These are phyloP conservation scores for Cordyceps javanica DNA, from an alignment of 2,329 filamentous ascomycete species.

Conservation along the genomic window DNA sequence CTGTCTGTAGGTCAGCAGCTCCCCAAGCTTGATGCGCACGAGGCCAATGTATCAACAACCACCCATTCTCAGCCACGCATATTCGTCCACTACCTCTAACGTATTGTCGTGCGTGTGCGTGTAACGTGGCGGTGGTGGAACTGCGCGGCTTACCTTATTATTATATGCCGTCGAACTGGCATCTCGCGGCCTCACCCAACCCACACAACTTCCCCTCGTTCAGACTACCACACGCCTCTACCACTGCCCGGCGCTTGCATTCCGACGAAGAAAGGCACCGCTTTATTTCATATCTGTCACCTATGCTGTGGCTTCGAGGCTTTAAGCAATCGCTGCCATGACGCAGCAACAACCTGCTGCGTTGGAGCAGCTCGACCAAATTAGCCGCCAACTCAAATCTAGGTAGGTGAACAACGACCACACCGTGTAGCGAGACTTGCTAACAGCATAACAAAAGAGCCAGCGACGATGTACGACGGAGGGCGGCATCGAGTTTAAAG, in stretches of 20 bases:
- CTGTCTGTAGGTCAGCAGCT: background rate
- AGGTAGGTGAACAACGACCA: constrained; percentile 32
- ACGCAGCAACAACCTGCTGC: constrained; percentile 45
- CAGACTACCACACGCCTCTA: background rate
- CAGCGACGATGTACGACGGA: constrained; percentile 45
- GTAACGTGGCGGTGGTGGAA: constrained; percentile 3
- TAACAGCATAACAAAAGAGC: constrained; percentile 18
- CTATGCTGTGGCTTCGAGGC: background rate
- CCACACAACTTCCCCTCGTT: background rate
- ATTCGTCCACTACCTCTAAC: background rate
- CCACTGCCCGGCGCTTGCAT: background rate
- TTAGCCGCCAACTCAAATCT: constrained; percentile 50
- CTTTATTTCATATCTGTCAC: background rate
- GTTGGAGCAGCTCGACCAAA: constrained; percentile 48
- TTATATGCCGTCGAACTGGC: background rate
- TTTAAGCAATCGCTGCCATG: constrained; percentile 24
- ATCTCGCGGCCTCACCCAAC: background rate
- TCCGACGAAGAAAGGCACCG: background rate
- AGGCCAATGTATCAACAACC: background rate
- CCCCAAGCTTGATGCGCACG: background rate
- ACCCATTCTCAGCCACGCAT: constrained; percentile 4
- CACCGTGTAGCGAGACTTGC: background rate
- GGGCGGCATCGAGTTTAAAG: constrained; percentile 47
- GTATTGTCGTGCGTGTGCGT: background rate
- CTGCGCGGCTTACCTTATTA: background rate